A percentile compares a stretch with the other conserved stretches of the same genome.
Conservation (phyloP, 305 asterid genomes). For the Fraxinus velutina region DNA sequence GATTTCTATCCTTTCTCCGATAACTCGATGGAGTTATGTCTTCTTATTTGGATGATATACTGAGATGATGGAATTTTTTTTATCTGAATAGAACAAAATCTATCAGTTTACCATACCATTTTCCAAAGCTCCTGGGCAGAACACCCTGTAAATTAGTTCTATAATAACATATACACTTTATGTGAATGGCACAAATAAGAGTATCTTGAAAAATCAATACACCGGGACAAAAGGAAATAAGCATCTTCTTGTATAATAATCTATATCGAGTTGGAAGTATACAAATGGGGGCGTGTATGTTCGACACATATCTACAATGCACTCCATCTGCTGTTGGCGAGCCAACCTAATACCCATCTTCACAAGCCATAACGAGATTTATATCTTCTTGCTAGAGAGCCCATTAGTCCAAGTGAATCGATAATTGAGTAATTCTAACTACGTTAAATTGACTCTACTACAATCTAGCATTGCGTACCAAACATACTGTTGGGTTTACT, state of each 20-base stretch:
- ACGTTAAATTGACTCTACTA: not conserved
- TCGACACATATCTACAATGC: not conserved
- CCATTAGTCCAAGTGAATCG: not conserved
- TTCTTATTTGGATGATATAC: not conserved
- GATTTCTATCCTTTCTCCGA: not conserved
- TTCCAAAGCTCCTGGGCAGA: not conserved
- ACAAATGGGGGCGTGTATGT: not conserved
- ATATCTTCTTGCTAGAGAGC: not conserved
- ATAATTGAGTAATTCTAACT: no score
- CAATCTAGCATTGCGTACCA: not conserved
- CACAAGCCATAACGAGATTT: not conserved
- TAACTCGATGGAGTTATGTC: not conserved
- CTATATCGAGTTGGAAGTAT: not conserved
- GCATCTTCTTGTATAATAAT: no score
- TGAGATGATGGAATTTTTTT: not conserved
- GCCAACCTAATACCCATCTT: not conserved
- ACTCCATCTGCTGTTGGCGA: not conserved
- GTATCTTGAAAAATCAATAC: not conserved
- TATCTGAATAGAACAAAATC: not conserved
- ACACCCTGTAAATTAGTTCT: not conserved
- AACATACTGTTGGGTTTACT: not conserved
- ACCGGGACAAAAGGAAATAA: no score
- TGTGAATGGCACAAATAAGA: not conserved
- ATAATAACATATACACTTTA: not conserved
- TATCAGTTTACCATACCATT: not conserved